These are phyloP conservation scores for Penicillium ochrochloron DNA, from an alignment of 495 filamentous ascomycete species.

Conservation along the genomic window DNA sequence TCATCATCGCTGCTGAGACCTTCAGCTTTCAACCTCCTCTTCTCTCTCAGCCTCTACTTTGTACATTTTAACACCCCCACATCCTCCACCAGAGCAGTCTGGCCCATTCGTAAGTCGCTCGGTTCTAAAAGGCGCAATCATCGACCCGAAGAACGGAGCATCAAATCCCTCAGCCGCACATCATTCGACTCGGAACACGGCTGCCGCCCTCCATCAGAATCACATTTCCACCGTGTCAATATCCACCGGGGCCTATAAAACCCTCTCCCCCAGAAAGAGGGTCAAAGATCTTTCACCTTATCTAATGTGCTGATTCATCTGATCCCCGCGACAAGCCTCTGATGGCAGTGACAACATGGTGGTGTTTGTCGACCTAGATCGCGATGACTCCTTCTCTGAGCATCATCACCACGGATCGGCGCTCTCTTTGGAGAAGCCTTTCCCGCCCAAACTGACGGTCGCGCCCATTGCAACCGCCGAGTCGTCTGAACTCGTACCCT, in stretches of 20 bases:
- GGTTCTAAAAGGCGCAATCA: not conserved
- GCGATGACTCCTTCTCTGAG: conserved; percentile 36
- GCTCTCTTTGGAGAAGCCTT: conserved; percentile 28
- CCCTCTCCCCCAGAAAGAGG: not conserved
- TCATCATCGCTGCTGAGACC: not conserved
- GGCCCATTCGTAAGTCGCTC: not conserved
- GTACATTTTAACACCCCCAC: not conserved
- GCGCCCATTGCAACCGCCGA: conserved; percentile 20
- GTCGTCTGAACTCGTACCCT: conserved; percentile 18
- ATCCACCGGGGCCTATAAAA: conserved; percentile 27
- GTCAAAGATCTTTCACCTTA: conserved; percentile 24
- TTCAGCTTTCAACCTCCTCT: not conserved
- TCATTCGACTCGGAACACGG: conserved; percentile 16
- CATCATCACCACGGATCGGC: conserved; percentile 24
- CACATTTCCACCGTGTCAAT: conserved; percentile 1
- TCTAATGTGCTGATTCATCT: conserved; percentile 33
- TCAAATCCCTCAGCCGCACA: conserved; percentile 7
- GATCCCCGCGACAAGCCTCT: conserved; percentile 15
- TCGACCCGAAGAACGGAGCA: conserved; percentile 15
- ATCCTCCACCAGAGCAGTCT: not conserved
- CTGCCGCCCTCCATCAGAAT: conserved; percentile 16
- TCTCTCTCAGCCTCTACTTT: not conserved
- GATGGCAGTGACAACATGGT: conserved; percentile 48
- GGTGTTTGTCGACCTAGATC: conserved; percentile 52
- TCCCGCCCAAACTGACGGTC: conserved; percentile 32